phyloP scores from a whole-genome alignment of 768 basidiomycete genomes.

The Austroboletus eburneus region DNA sequence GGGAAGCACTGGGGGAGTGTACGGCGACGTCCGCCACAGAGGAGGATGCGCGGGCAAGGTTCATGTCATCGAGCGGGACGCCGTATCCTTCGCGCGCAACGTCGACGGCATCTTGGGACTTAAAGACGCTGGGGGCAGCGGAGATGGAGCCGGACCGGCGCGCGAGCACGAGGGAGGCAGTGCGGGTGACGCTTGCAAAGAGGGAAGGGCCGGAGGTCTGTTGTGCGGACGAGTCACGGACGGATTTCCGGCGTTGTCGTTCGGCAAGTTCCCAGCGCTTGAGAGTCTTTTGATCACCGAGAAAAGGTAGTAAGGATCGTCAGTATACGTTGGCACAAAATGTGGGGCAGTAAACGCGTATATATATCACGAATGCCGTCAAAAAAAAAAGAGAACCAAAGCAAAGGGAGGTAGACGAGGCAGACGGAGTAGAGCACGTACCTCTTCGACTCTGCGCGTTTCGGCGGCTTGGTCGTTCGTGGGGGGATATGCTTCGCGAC shows the following conservation, averaged over 20 bases:
- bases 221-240: constrained; percentile 55
- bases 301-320: not conserved
- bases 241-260: constrained; percentile 68
- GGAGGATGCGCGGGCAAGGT: constrained; percentile 29
- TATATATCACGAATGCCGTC: not conserved
- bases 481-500: constrained; percentile 54
- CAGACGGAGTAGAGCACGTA: constrained; percentile 27
- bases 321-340: constrained; percentile 1
- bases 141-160: constrained; percentile 33
- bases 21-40: constrained; percentile 32
- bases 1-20: constrained; percentile 17
- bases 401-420: not conserved
- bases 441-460: constrained; percentile 69
- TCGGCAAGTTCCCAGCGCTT: constrained; percentile 76
- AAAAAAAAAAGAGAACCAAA: not conserved
- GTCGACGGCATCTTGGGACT: constrained; percentile 52
- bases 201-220: constrained; percentile 37
- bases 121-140: constrained; percentile 37
- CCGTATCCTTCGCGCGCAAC: constrained; percentile 23
- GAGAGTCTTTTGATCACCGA: constrained; percentile 50
- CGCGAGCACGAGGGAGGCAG: constrained; percentile 57
- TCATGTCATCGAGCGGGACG: constrained; percentile 53
- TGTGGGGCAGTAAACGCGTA: not conserved
- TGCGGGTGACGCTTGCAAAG: constrained; percentile 53
- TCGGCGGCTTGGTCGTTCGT: constrained; percentile 62